A percentile compares a stretch with the other conserved stretches of the same genome.
Evolutionary conservation across 139 green algal species (phyloP).

Genomic region (Chlamydomonas sphaeroides): DNA sequence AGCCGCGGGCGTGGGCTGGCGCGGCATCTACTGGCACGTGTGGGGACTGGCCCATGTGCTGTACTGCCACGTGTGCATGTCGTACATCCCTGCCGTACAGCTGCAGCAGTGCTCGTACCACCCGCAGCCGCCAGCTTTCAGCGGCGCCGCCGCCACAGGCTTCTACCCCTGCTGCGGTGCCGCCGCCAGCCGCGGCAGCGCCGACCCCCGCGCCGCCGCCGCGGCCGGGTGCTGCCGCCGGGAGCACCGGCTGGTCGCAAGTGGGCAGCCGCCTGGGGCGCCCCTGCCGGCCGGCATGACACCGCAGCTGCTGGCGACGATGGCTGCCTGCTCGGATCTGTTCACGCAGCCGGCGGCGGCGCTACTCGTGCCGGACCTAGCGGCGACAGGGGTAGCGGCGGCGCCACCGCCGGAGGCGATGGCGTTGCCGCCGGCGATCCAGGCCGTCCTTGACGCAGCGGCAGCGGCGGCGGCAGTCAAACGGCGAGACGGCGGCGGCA

Average conservation of each 20-base stretch:
- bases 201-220: slow-evolving; percentile 1
- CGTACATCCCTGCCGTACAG: slow-evolving; percentile 29
- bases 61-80: slow-evolving; percentile 49
- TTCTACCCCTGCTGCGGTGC: slow-evolving; percentile 53
- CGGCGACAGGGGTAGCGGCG: not conserved
- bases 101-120: slow-evolving; percentile 45
- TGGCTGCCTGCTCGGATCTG: not conserved
- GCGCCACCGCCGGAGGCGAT: not conserved
- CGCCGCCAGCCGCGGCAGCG: not conserved
- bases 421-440: not conserved
- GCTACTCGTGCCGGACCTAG: not conserved
- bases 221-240: slow-evolving; percentile 32
- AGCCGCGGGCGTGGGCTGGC: slow-evolving; percentile 19
- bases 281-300: slow-evolving; percentile 7
- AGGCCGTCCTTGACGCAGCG: slow-evolving; percentile 1
- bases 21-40: slow-evolving; percentile 52
- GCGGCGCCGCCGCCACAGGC: not conserved
- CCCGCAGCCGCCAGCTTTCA: slow-evolving; percentile 46
- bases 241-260: slow-evolving; percentile 44
- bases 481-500: too few species aligned
- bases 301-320: not conserved
- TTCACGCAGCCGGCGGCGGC: slow-evolving; percentile 7
- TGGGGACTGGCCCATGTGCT: slow-evolving; percentile 51
- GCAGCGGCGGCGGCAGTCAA: not conserved
- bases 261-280: not conserved